Base-by-base conservation (phyloP, 805 yeast species). In the Pichia thaimueangensis region DNA sequence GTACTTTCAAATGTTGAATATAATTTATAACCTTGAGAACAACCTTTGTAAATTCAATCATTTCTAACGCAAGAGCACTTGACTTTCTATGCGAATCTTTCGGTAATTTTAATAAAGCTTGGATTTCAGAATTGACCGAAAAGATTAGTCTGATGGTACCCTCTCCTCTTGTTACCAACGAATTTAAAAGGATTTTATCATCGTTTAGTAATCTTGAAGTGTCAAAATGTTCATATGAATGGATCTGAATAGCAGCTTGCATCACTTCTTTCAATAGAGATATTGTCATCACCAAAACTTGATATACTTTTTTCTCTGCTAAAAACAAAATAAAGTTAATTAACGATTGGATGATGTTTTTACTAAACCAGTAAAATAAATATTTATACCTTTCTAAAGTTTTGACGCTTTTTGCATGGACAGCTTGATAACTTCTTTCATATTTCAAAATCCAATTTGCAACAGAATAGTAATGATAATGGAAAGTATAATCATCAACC, bases 371-470 rank as follows among this genome's bases (percentile, higher is more conserved):
- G n/a, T 35, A 43, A 30, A 43, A 38, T n/a, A 43, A 23, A n/a
- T 39, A 43, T 28, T 39, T 43, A 24, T 50, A 45, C 34, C 63
- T 46, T 37, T 50, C 41, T 32, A 42, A 43, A 5, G 71, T 65
- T 4, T 60, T 56, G 8, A 58, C 60, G 24, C 28, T 23, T 12
- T 21, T 35, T 13, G 6, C 16, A 25, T 63, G 63, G 10, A n/a
- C 21, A 0, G 54, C 42, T 21, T 39, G 33, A 45, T 65, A 53
- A 6, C 54, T 61, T 17, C 82, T 64, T 51, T 83, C 86, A 45
- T 77, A 86, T 27, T 72, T 71, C 37, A 87, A 64, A 51, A 87
- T 81, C 96, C 97, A 91, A 1, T 86, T 69, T 6, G 74, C 63
- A 6, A 85, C 64, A 45, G 74, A 68, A 32, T 84, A 71, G 55